Conservation (phyloP, 2,329 filamentous ascomycete genomes). For the Coniochaeta prunicola region DNA sequence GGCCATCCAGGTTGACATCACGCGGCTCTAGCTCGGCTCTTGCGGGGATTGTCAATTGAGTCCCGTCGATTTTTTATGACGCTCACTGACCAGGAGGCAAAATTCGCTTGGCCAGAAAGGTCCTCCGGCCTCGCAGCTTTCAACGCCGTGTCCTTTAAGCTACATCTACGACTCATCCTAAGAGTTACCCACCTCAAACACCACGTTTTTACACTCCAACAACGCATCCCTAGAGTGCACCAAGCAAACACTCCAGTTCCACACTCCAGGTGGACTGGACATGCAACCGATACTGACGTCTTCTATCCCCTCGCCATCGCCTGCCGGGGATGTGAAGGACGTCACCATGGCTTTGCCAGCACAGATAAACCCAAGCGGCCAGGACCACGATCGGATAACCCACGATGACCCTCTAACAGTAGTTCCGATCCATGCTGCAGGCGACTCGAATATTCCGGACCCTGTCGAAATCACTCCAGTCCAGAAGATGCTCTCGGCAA, state of each 20-base stretch:
- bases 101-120: neutral
- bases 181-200: neutral
- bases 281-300: neutral
- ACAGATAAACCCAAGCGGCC: conserved; percentile 17
- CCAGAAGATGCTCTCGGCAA: conserved; percentile 94
- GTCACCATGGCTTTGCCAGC: conserved; percentile 10
- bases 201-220: neutral
- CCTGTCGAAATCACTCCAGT: conserved; percentile 65
- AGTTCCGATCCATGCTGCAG: conserved; percentile 21
- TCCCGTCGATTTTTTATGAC: neutral
- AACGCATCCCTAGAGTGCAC: neutral
- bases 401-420: conserved; percentile 22
- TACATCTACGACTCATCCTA: neutral
- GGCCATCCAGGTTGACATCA: neutral
- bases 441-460: conserved; percentile 26
- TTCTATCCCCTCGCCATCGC: neutral
- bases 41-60: neutral
- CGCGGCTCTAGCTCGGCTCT: neutral
- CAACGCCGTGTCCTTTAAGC: neutral
- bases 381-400: conserved; percentile 26
- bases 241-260: conserved; percentile 3
- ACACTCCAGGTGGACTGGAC: conserved; percentile 6
- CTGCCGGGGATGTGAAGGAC: neutral
- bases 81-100: neutral
- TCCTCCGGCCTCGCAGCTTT: neutral